Percentiles rank a stretch among this genome's conserved stretches.
phyloP scores from a whole-genome alignment of 139 green algal species.

The Astrephomene gubernaculifera region DNA sequence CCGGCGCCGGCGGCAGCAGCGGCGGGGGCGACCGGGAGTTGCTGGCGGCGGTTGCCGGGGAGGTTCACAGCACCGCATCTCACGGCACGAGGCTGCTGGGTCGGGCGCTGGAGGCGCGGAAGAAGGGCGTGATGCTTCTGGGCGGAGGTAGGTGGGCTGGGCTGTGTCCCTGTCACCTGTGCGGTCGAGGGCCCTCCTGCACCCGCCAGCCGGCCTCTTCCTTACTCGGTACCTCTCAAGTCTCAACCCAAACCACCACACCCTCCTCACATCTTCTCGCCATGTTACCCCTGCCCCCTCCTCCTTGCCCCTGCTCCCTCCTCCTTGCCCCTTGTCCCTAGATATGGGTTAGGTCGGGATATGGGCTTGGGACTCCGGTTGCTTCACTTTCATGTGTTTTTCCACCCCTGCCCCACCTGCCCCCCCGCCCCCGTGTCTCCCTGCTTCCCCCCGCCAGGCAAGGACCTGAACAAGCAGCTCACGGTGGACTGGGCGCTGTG shows the following conservation, averaged over 20 bases:
- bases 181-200: neutral
- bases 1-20: neutral
- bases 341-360: too few relatives aligned
- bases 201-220: too few relatives aligned
- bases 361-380: too few relatives aligned
- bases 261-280: neutral
- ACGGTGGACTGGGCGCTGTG: constrained; percentile 24
- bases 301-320: too few relatives aligned
- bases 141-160: neutral
- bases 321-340: too few relatives aligned
- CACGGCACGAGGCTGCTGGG: constrained; percentile 31
- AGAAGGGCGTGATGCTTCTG: constrained; percentile 40
- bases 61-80: neutral
- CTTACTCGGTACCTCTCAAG: too few relatives aligned
- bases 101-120: constrained; percentile 26
- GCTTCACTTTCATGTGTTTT: too few relatives aligned
- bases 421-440: neutral
- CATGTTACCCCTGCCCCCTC: too few relatives aligned
- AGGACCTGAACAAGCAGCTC: constrained; percentile 32
- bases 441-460: neutral
- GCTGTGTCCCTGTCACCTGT: neutral
- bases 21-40: neutral
- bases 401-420: too few relatives aligned
- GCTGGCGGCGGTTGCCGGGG: constrained; percentile 16
- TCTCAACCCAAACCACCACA: too few relatives aligned